Conservation (phyloP, 169 alveolate species). For the Eimeria sp. region DNA sequence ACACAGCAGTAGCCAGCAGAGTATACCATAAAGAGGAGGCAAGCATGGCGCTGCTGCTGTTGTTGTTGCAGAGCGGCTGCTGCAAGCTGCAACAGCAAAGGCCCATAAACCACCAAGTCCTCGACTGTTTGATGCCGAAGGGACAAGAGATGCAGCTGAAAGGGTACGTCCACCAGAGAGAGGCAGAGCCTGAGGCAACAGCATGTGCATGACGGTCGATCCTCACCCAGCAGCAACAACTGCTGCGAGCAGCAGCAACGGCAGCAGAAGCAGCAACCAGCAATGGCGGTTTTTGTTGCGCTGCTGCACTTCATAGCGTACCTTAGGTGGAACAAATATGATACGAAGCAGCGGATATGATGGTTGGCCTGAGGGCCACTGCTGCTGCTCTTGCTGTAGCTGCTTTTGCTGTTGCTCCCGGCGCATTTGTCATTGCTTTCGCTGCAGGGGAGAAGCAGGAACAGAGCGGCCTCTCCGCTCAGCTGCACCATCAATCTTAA, state of each 20-base stretch:
- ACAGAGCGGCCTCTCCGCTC: constrained; percentile 29
- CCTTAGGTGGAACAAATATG: constrained; percentile 45
- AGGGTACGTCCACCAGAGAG: constrained; percentile 51
- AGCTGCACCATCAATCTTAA: constrained; percentile 14
- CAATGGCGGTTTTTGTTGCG: not conserved
- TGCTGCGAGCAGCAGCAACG: not conserved
- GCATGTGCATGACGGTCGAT: not conserved
- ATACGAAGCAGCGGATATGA: not conserved
- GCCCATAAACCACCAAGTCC: constrained; percentile 65
- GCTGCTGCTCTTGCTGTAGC: constrained; percentile 22
- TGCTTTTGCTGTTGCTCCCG: not conserved
- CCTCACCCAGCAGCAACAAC: not conserved
- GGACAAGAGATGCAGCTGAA: constrained; percentile 47
- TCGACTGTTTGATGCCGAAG: constrained; percentile 46
- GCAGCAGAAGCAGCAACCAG: not conserved
- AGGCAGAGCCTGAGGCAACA: constrained; percentile 49
- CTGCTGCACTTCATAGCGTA: not conserved
- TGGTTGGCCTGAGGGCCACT: not conserved
- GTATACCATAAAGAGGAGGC: constrained; percentile 4
- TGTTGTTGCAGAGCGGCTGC: constrained; percentile 67
- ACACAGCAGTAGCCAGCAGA: not conserved
- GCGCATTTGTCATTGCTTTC: not conserved
- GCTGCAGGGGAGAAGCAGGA: constrained; percentile 28
- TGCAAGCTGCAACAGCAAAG: constrained; percentile 59
- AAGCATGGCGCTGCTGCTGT: constrained; percentile 54